Evolutionary conservation across 139 green algal genomes (phyloP).

Genomic region (Nannochloris sp.): DNA sequence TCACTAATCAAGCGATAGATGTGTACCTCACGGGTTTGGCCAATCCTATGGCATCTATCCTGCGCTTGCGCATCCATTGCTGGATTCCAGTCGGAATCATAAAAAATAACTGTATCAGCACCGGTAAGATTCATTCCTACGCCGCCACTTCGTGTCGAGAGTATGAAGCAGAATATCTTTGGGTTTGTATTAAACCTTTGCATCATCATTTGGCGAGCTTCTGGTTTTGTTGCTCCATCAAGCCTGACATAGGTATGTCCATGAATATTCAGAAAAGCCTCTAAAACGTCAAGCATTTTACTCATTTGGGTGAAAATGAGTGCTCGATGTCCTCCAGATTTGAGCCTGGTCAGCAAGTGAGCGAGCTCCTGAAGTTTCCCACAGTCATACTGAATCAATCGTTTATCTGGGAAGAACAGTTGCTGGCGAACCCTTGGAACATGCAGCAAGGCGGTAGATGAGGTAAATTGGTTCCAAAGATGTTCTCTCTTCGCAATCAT

Average conservation of each 20-base stretch:
- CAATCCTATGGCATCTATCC: slow-evolving; percentile 94
- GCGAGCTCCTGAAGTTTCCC: slow-evolving; percentile 87
- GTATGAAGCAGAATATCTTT: slow-evolving; percentile 92
- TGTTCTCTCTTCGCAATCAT: slow-evolving; percentile 10
- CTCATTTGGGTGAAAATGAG: slow-evolving; percentile 99
- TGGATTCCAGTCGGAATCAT: slow-evolving; percentile 96
- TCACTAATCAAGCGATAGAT: slow-evolving; percentile 93
- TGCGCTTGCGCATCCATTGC: slow-evolving; percentile 86
- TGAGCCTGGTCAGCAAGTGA: slow-evolving; percentile 67
- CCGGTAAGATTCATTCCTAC: slow-evolving; percentile 98
- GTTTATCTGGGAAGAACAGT: slow-evolving; percentile 93
- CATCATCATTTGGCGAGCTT: slow-evolving; percentile 85
- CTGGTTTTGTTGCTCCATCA: slow-evolving; percentile 92
- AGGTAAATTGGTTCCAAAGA: slow-evolving; percentile 28
- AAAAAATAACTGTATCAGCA: slow-evolving; percentile 98
- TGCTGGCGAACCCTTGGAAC: slow-evolving; percentile 59
- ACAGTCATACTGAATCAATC: slow-evolving; percentile 91
- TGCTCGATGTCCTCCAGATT: slow-evolving; percentile 66
- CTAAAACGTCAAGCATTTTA: slow-evolving; percentile 93
- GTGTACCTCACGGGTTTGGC: slow-evolving; percentile 92
- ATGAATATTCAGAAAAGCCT: slow-evolving; percentile 93
- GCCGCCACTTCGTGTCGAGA: slow-evolving; percentile 86
- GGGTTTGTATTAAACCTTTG: slow-evolving; percentile 83
- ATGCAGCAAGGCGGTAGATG: slow-evolving; percentile 46
- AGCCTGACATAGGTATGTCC: slow-evolving; percentile 89